A percentile compares a stretch with the other conserved stretches of the same genome.
These are phyloP conservation scores for Gossypium longicalyx DNA, from an alignment of 345 rosid genomes.

Conservation along the genomic window DNA sequence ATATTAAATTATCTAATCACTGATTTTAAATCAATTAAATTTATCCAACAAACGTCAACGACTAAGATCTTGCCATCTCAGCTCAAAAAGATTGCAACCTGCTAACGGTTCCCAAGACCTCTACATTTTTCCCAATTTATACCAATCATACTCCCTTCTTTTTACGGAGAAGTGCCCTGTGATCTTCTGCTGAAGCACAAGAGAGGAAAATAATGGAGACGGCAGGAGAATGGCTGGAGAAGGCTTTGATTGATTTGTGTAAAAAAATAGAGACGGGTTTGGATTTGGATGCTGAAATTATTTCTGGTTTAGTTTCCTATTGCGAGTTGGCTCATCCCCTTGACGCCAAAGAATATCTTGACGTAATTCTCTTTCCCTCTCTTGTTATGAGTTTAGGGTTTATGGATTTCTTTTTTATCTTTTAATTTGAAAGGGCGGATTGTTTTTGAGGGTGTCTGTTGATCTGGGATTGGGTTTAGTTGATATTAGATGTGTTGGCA, in stretches of 20 bases:
- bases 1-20: rapidly evolving
- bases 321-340: constrained; percentile 87
- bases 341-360: constrained; percentile 94
- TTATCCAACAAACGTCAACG: background rate
- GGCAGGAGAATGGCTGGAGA: constrained; percentile 74
- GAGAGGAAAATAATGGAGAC: constrained; percentile 43
- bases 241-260: constrained; percentile 70
- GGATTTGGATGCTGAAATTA: constrained; percentile 63
- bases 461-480: background rate
- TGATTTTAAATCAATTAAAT: too few relatives aligned
- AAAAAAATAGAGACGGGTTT: constrained; percentile 52
- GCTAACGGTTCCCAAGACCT: background rate
- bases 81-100: background rate
- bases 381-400: background rate
- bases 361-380: constrained; percentile 33
- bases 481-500: background rate
- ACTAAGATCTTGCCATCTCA: background rate
- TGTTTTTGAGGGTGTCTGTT: background rate
- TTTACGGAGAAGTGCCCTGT: background rate
- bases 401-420: background rate
- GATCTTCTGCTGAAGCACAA: background rate
- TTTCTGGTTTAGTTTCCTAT: constrained; percentile 84
- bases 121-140: background rate
- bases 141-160: background rate
- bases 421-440: background rate